Evolutionary conservation across 1,284 basidiomycete genomes (phyloP).

Genomic region (Cryptococcus deneoformans): DNA sequence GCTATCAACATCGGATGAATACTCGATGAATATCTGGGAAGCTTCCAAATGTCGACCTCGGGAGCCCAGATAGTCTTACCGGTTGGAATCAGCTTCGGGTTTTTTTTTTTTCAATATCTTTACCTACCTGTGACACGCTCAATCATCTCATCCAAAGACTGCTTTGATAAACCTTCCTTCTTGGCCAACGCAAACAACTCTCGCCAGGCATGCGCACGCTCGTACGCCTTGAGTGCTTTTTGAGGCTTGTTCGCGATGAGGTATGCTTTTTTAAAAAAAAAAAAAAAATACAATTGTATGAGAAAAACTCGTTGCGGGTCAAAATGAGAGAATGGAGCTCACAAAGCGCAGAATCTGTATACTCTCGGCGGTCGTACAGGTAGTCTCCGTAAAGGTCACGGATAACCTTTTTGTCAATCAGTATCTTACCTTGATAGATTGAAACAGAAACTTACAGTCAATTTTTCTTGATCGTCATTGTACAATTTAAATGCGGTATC

Average conservation of each 20-base stretch:
- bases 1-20: constrained; percentile 73
- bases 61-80: constrained; percentile 69
- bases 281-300: no score
- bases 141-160: constrained; percentile 62
- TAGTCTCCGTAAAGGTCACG: constrained; percentile 82
- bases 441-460: constrained; percentile 55
- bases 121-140: constrained; percentile 68
- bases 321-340: constrained; percentile 3
- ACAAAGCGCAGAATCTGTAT: constrained; percentile 78
- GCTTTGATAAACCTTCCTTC: constrained; percentile 50
- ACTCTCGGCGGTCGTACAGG: constrained; percentile 79
- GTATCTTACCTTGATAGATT: not conserved
- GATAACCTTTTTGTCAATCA: constrained; percentile 52
- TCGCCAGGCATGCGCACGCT: constrained; percentile 83
- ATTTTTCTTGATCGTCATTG: constrained; percentile 58
- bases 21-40: constrained; percentile 79
- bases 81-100: not conserved
- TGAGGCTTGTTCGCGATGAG: constrained; percentile 59
- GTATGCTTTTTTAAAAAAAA: constrained; percentile 58
- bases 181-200: constrained; percentile 80
- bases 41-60: constrained; percentile 80
- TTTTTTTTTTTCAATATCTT: no score
- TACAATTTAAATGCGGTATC: constrained; percentile 70
- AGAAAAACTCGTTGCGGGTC: no score
- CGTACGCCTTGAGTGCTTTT: constrained; percentile 81